Conservation (phyloP, 2,329 filamentous ascomycete genomes). For the Claviceps purpurea region DNA sequence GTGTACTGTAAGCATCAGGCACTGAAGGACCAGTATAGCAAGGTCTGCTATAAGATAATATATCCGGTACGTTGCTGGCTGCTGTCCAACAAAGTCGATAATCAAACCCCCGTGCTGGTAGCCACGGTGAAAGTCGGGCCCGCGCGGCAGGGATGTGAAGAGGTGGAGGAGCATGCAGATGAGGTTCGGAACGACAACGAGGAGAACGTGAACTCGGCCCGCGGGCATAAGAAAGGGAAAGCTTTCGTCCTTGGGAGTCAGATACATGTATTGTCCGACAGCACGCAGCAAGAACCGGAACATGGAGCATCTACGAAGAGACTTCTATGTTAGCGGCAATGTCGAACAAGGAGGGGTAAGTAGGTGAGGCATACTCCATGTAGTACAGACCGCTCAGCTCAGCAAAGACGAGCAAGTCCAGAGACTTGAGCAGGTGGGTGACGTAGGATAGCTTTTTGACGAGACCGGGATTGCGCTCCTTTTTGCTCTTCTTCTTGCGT, state of each 20-base stretch:
- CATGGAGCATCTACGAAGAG: conserved; percentile 43
- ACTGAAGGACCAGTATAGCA: conserved; percentile 43
- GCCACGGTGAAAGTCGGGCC: conserved; percentile 47
- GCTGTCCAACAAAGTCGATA: conserved; percentile 56
- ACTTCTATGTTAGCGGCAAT: not conserved
- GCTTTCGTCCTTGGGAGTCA: conserved; percentile 47
- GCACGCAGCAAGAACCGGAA: conserved; percentile 47
- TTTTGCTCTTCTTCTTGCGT: conserved; percentile 23
- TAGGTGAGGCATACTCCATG: conserved; percentile 44
- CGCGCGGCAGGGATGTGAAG: conserved; percentile 38
- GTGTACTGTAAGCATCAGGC: conserved; percentile 50
- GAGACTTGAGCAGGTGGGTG: conserved; percentile 43
- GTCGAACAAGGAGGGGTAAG: not conserved
- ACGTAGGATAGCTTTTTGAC: conserved; percentile 48
- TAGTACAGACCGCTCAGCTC: conserved; percentile 56
- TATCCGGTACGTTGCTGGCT: conserved; percentile 42
- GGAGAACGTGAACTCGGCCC: conserved; percentile 41
- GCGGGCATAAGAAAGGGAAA: conserved; percentile 43
- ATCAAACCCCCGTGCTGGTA: conserved; percentile 56
- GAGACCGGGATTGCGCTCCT: conserved; percentile 28
- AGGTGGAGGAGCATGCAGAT: conserved; percentile 49
- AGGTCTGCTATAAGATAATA: conserved; percentile 43
- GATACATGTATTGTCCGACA: conserved; percentile 47
- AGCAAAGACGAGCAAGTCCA: conserved; percentile 51
- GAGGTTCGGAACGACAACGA: conserved; percentile 44